phyloP scores from a whole-genome alignment of 2,329 filamentous ascomycete species.

The Penicillium sp. region DNA sequence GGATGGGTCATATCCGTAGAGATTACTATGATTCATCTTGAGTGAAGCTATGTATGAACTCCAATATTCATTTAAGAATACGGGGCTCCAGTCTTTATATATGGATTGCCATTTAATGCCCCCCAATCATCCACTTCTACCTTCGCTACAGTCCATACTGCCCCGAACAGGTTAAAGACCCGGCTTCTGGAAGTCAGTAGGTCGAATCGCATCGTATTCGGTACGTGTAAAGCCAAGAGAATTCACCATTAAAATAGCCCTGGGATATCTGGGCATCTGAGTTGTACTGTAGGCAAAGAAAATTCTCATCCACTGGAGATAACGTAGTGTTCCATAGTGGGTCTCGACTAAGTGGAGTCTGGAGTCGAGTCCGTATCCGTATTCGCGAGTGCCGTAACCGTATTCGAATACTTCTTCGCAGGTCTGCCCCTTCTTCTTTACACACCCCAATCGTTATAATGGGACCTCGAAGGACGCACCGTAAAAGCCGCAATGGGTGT shows the following conservation, averaged over 20 bases:
- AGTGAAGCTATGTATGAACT: not conserved
- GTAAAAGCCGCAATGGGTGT: conserved; percentile 30
- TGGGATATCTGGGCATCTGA: no score
- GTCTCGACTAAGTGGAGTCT: not conserved
- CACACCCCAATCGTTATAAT: conserved; percentile 1
- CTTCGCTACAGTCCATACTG: not conserved
- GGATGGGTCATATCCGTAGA: conserved; percentile 47
- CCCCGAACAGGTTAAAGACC: not conserved
- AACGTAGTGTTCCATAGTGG: no score
- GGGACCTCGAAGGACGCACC: conserved; percentile 27
- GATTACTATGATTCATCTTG: conserved; percentile 18
- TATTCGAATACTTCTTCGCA: conserved; percentile 11
- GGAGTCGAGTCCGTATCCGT: conserved; percentile 16
- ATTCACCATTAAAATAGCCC: no score
- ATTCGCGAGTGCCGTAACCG: conserved; percentile 11
- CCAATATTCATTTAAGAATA: no score
- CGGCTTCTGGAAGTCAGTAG: not conserved
- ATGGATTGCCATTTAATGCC: no score
- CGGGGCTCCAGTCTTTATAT: not conserved
- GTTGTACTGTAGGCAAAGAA: not conserved
- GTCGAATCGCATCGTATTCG: not conserved
- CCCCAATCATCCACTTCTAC: not conserved
- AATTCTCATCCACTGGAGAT: not conserved
- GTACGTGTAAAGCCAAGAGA: not conserved
- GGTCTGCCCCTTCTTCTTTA: not conserved